Evolutionary conservation across 139 green algal genomes (phyloP), one percentile per base, ranked within the genome.

Genomic region (Edaphochlamys debaryana): DNA sequence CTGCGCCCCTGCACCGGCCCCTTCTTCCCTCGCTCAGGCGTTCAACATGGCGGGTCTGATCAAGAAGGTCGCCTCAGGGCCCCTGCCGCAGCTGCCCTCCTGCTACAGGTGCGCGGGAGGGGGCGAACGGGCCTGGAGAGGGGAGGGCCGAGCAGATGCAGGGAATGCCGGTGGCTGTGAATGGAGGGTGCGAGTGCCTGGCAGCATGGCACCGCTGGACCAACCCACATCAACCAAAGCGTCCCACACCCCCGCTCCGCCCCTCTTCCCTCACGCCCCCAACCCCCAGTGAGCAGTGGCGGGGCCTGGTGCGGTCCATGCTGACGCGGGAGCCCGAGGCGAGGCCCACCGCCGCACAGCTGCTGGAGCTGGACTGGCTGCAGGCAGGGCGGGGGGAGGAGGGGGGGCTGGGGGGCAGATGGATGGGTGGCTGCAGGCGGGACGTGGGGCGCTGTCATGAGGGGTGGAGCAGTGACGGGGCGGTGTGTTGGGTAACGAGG

Each of bases 21-120:
- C 20, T n/a, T n/a, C n/a, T n/a, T n/a, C n/a, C 38, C 19, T 15
- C 8, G 3, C 54, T 8, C 82, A 87, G 38, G 86, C 86, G 0
- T 87, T 89, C 73, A 89, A 89, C 74, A 89, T 89, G 86, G 67
- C 79, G 9, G 86, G 79, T 29, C 48, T 89, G 7, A 54, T 85
- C 27, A 89, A 80, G 68, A 80, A 80, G 69, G 80, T 87, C 52
- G 82, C 74, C 2, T 30, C 50, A 3, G 74, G 40, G 22, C 27
- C 73, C 17, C 37, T 67, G n/a, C 82, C 82, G 15, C 13, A 38
- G 30, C 69, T 87, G 52, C 82, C 82, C 19, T 37, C 63, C 6
- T 64, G n/a, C 4, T 87, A 87, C 66, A 86, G 75, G 75, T 81
- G 40, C n/a, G n/a, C n/a, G n/a, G n/a, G n/a, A n/a, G n/a, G n/a